Evolutionary conservation across 1,284 basidiomycete species (phyloP), one percentile per base, ranked within the genome.

Genomic region (Coniophora puteana): DNA sequence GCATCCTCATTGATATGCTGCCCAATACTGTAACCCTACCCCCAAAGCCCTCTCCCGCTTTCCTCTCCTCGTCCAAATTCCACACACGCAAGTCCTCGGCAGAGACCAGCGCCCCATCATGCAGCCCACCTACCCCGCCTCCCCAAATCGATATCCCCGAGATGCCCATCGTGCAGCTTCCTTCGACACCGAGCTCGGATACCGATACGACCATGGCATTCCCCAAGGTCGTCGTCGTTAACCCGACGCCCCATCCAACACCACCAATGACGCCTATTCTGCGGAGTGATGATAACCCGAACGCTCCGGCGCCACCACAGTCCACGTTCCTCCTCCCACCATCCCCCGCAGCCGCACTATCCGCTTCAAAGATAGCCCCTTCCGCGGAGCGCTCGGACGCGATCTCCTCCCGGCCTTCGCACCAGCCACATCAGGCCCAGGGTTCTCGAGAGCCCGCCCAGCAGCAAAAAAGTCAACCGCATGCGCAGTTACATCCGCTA

Each of bases 1-100:
- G 68, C 51, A 66, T 81, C 49, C 79, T 83, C 38, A 67, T 69
- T 54, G 76, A 80, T 50, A 73, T 82, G 54, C 57, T 81, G 8
- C 59, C 75, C 8, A 58, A 62, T 14, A 59, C 55, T 8, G 27
- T 55, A 4, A 16, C 42, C 14, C 31, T 62, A 38, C 56, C 59
- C 17, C 25, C 42, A 17, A 45, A 45, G 28, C 65, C 27, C 51
- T 57, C 45, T 62, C 40, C 65, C 32, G 53, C 36, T 16, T 20
- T 20, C 36, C 27, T 41, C 21, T 37, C 43, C 50, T 32, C 35
- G 45, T 43, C 43, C 40, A 36, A n/a, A n/a, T n/a, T n/a, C 40
- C 36, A 32, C 40, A 17, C 35, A 47, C 14, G 11, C 34, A 16
- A 36, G 26, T 26, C 46, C 6, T 33, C 40, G 2, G 29, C 20